Base-by-base conservation (phyloP, 2,329 filamentous ascomycete genomes). In the Ascochyta clinopodiicola region DNA sequence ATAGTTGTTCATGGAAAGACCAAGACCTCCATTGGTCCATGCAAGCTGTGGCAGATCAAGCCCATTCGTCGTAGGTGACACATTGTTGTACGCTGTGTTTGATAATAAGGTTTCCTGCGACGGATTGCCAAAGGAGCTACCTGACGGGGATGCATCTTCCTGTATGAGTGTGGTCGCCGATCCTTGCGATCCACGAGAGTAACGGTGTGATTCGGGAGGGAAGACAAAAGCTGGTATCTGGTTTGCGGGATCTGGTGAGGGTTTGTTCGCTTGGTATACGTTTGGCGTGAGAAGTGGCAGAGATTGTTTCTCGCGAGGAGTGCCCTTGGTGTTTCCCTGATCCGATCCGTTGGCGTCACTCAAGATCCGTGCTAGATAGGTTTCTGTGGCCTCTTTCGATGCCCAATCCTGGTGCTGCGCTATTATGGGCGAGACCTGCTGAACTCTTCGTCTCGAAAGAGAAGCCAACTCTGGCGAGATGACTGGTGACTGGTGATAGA, bases 381-480 rank as follows among this genome's bases (percentile, higher is more conserved):
- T 76, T 56, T 83, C 81, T 3, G 81, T 82, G 2, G 82, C 80
- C 52, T 81, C 81, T 51, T 80, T 82, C 1, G 82, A 81, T 46
- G 82, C 81, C 80, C 82, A 85, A 31, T 80, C 78, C 7, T 79
- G 79, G 55, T 82, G 77, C 59, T 80, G 79, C n/a, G 80, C 81
- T 48, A 86, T 69, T 46, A 80, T 79, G 13, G 82, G 82, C 10
- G 82, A 81, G n/a, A 79, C 74, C 6, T 77, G 74, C 35, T 81
- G 75, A 4, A 79, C 71, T 53, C 80, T 76, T 38, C 73, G 64
- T 54, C 73, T 71, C 10, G 76, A 75, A 15, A 72, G 63, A 25
- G 71, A 75, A 22, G 75, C 78, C 31, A 77, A 65, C 56, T 78
- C 71, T 10, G 77, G 71, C 6, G 74, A 75, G 19, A 78, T 73